Evolutionary conservation across 169 alveolate species (phyloP).

Genomic region (Eimeria brunetti): DNA sequence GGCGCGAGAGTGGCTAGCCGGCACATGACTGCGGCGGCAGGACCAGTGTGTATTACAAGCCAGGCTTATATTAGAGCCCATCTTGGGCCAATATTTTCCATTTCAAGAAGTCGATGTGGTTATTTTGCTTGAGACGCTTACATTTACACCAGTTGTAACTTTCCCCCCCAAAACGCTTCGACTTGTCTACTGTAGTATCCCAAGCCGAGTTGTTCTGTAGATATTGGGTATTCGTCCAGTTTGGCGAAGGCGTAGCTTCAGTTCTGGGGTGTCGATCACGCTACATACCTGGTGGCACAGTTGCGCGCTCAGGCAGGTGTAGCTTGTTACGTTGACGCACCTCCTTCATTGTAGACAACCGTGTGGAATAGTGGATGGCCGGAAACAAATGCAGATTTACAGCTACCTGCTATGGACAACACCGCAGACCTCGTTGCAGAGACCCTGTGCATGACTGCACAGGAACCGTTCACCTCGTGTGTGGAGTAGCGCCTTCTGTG

Average conservation of each 20-base stretch:
- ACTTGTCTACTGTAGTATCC: not conserved
- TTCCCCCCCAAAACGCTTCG: not conserved
- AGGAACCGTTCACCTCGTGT: too few species aligned
- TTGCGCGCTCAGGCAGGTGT: not conserved
- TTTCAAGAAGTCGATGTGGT: not conserved
- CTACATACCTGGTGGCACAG: not conserved
- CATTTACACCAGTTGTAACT: not conserved
- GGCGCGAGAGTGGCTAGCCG: constrained; percentile 68
- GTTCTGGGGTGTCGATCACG: not conserved
- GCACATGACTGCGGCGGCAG: constrained; percentile 20
- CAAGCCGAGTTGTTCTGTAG: not conserved
- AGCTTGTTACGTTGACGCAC: too few species aligned
- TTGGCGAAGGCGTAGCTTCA: not conserved
- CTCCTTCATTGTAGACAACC: too few species aligned
- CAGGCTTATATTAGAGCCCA: not conserved
- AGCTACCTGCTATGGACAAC: too few species aligned
- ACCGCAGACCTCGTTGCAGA: too few species aligned
- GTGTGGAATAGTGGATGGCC: too few species aligned
- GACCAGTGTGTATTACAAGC: not conserved
- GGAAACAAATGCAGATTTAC: too few species aligned
- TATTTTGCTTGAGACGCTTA: not conserved
- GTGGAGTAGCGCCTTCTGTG: too few species aligned
- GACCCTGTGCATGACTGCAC: too few species aligned
- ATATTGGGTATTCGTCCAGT: not conserved
- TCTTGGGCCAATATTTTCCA: not conserved